Base-by-base conservation (phyloP, 345 rosid genomes). In the Camelina sativa region DNA sequence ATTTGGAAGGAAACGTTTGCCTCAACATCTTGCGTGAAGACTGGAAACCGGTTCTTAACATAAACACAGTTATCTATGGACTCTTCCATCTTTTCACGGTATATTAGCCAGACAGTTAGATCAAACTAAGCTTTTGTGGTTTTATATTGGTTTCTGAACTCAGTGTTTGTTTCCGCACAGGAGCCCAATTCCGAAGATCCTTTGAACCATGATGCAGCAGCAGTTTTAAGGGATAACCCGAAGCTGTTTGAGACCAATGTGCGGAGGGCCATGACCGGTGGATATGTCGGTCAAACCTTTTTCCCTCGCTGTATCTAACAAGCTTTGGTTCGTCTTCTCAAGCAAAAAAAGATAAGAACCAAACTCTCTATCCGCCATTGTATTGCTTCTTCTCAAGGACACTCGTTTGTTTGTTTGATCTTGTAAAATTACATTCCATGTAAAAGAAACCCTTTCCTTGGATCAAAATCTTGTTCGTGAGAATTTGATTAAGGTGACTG, bases 41-140 rank as follows among this genome's bases (percentile, higher is more conserved):
- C 69, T 96, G 99, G 99, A 96, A 96, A 76, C 99, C 97, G 2
- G 97, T 96, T 67, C 97, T 96, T 48, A 96, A 84, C 75, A 92
- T 96, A 22, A 96, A 96, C 85, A 96, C 98, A 8, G 76, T 92
- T 17, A 84, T 96, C 34, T 96, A 96, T 23, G 98, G 98, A 72
- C 81, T 96, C 48, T 88, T 79, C 81, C 99, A 96, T 83, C 95
- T 92, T 28, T 92, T 92, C 84, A 92, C 96, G 81, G 98, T 96
- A 91, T 47, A 4, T 34, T 57, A 38, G 17, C 40, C 2, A 5
- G 8, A 58, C 1, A 25, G 13, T 40, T 55, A 2, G 3, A 16
- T 52, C 35, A 34, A 17, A 52, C 70, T 37, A 52, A 52, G 37
- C 4, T 22, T 35, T 50, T 51, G 34, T 74, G 44, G 60, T 74